Conservation (phyloP, 2,329 filamentous ascomycete species). For the Pseudogymnoascus sp. region DNA sequence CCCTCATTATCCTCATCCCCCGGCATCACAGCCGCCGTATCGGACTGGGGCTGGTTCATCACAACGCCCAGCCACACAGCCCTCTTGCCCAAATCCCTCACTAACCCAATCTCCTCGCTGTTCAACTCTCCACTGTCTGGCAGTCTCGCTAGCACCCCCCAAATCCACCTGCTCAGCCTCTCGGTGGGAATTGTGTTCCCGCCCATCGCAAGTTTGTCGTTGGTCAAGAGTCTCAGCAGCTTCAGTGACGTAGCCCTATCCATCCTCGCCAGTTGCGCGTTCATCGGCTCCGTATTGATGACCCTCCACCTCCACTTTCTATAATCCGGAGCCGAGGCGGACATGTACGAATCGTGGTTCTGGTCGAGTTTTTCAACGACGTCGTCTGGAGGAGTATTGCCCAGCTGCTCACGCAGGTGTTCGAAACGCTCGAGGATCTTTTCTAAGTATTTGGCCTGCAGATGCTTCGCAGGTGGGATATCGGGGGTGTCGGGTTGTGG, state of each 20-base stretch:
- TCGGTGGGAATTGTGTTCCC: conserved; percentile 33
- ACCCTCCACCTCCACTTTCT: conserved; percentile 46
- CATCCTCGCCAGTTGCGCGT: conserved; percentile 55
- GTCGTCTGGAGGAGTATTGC: conserved; percentile 44
- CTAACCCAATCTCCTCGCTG: conserved; percentile 64
- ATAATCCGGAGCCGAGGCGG: conserved; percentile 41
- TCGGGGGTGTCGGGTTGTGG: background rate
- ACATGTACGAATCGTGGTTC: conserved; percentile 44
- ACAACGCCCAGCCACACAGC: conserved; percentile 48
- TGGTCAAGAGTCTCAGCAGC: conserved; percentile 50
- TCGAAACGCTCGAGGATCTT: conserved; percentile 58
- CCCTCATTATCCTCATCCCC: conserved; percentile 32
- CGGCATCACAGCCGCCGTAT: conserved; percentile 32
- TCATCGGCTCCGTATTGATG: conserved; percentile 46
- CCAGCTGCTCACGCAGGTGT: conserved; percentile 54
- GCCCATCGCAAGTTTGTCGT: conserved; percentile 35
- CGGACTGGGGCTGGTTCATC: conserved; percentile 26
- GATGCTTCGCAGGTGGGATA: background rate
- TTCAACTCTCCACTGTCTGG: conserved; percentile 67
- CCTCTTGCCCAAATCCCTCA: conserved; percentile 73
- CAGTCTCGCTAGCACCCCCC: conserved; percentile 70
- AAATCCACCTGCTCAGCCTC: conserved; percentile 71
- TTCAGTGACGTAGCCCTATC: conserved; percentile 57
- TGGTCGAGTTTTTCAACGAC: conserved; percentile 45
- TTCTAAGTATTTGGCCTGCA: conserved; percentile 47